Evolutionary conservation across 1,284 basidiomycete species (phyloP), one percentile per base, ranked within the genome.

Genomic region (Pascua sp.): DNA sequence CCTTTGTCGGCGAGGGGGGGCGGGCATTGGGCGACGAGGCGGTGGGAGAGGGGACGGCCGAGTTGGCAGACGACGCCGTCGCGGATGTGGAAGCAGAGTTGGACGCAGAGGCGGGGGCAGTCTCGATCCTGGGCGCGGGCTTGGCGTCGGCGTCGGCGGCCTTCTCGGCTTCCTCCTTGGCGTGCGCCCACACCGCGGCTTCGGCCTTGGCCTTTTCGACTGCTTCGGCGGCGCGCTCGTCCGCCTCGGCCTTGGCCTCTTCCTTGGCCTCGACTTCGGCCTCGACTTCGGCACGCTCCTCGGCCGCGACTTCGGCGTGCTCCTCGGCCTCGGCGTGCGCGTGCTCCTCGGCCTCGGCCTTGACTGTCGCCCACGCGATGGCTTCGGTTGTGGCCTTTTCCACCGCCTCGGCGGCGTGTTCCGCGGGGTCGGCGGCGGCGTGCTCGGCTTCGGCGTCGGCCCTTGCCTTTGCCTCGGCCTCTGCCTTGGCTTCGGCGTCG

Each of bases 301-400:
- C 7, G 24, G 24, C 24, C 24, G 3, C 24, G 24, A 32, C 47
- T 16, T 49, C 47, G 38, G 47, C 38, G 39, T 49, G 47, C 39
- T 49, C 47, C 69, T 77, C 74, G 80, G 91, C 89, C 72, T 92
- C 90, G 8, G 90, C 87, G 68, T 86, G 83, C 63, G 91, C 73
- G 76, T 95, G 94, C 77, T 97, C 92, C 69, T 92, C 86, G 85
- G 98, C 91, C 37, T 98, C 80, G 16, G 83, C 83, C 47, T 87
- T 85, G 13, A 98, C 47, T 39, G 39, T 49, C 12, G 51, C 46
- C 51, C 38, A 38, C 17, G 42, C 40, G 17, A n/a, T 43, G 37
- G 38, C 51, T 36, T 46, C 51, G 36, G 46, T 32, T 12, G 37
- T 5, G 9, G 42, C 37, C 42, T 46, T 46, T 37, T 53, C 42